Conservation (phyloP, 2,329 filamentous ascomycete species). For the Chalaropsis thielavioides region DNA sequence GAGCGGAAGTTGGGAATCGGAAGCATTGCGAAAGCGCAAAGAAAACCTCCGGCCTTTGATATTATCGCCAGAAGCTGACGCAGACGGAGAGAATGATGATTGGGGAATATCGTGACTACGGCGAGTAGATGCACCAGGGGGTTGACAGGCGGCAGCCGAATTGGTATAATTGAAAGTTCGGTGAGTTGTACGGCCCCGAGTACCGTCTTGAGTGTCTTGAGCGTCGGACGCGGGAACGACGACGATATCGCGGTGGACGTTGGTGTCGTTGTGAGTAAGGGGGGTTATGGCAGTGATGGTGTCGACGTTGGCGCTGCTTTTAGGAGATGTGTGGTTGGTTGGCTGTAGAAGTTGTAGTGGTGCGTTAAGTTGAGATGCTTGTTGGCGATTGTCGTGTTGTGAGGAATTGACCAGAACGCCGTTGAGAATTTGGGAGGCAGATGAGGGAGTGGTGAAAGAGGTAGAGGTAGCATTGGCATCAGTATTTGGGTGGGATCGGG, state of each 20-base stretch:
- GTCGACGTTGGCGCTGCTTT: neutral
- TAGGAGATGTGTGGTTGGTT: neutral
- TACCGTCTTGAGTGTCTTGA: neutral
- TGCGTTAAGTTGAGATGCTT: neutral
- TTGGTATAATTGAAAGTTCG: conserved; percentile 15
- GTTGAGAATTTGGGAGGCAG: neutral
- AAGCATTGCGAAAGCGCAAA: conserved; percentile 79
- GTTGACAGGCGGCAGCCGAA: conserved; percentile 18
- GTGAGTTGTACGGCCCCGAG: conserved; percentile 9
- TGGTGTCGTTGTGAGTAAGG: neutral
- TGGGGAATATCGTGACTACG: conserved; percentile 17
- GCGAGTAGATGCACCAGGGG: conserved; percentile 20
- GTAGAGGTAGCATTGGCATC: neutral
- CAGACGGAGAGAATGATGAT: conserved; percentile 6
- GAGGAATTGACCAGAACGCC: neutral
- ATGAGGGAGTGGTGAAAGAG: neutral
- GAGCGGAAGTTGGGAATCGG: conserved; percentile 73
- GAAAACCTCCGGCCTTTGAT: conserved; percentile 48
- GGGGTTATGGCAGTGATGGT: neutral
- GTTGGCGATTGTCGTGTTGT: neutral
- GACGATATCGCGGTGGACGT: conserved; percentile 4
- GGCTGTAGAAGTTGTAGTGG: neutral
- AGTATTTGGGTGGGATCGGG: conserved; percentile 1
- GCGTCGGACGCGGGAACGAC: neutral
- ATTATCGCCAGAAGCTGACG: conserved; percentile 20